Conservation (phyloP, 768 basidiomycete species). For the Nevesoporus exiguus region DNA sequence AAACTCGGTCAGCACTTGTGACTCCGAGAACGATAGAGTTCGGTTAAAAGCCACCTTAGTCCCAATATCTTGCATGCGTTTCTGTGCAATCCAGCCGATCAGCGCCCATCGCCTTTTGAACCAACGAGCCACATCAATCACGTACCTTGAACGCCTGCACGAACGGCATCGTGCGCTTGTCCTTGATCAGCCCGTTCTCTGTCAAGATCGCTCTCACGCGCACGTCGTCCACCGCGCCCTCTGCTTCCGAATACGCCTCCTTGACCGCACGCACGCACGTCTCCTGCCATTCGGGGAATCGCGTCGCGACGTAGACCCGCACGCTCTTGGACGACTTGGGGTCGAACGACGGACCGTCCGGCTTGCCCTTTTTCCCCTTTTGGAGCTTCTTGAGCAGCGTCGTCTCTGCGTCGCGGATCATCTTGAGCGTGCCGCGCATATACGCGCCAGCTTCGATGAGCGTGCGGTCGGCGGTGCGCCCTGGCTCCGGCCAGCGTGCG, state of each 20-base stretch:
- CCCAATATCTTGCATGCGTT: constrained; percentile 77
- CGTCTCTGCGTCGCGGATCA: constrained; percentile 84
- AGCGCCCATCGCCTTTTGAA: background rate
- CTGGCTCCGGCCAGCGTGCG: constrained; percentile 78
- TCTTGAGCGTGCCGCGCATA: constrained; percentile 90
- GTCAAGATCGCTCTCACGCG: constrained; percentile 67
- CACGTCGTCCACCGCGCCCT: constrained; percentile 75
- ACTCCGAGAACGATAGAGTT: constrained; percentile 79
- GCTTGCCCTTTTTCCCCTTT: constrained; percentile 67
- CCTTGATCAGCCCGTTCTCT: constrained; percentile 81
- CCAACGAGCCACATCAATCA: constrained; percentile 9
- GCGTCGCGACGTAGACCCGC: constrained; percentile 84
- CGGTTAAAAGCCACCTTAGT: constrained; percentile 78
- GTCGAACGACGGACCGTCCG: constrained; percentile 58
- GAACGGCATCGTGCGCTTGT: constrained; percentile 96
- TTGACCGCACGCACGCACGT: constrained; percentile 70
- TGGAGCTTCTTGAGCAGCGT: constrained; percentile 72
- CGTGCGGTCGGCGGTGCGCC: constrained; percentile 55
- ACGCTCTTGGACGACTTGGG: constrained; percentile 83
- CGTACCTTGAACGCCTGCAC: constrained; percentile 87
- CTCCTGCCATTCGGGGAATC: constrained; percentile 95
- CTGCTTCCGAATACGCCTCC: constrained; percentile 56
- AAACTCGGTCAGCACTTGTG: constrained; percentile 63
- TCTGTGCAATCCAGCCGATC: constrained; percentile 41
- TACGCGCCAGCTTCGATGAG: constrained; percentile 74